Conservation (phyloP, 148 eudicot species). For the Arctostaphylos glauca region DNA sequence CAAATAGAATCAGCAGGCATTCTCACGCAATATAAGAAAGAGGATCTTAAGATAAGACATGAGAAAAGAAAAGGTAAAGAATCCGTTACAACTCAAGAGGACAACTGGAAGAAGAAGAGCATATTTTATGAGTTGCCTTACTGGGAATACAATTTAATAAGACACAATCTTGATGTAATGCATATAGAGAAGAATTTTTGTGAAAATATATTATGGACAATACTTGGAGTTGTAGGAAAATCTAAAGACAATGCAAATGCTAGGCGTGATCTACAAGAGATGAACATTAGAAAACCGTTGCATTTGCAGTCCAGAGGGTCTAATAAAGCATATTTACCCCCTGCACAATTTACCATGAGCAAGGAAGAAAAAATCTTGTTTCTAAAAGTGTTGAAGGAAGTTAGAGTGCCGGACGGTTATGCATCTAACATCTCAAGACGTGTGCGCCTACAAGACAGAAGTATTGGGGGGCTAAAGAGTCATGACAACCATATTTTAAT, state of each 20-base stretch:
- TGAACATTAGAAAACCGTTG: no score
- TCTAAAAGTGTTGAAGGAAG: background rate
- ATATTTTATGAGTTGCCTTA: slow-evolving; percentile 19
- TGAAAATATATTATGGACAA: slow-evolving; percentile 14
- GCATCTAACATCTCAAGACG: no score
- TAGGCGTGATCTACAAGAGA: background rate
- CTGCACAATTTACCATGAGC: background rate
- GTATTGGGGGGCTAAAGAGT: no score
- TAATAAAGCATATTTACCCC: background rate
- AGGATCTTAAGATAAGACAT: background rate
- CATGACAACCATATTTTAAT: no score
- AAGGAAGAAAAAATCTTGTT: background rate
- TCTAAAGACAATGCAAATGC: slow-evolving; percentile 19
- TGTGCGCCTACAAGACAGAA: no score
- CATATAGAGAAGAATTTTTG: slow-evolving; percentile 28
- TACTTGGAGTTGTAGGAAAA: slow-evolving; percentile 7
- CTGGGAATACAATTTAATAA: slow-evolving; percentile 14
- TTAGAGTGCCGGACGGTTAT: background rate
- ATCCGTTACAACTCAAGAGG: background rate
- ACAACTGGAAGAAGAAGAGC: slow-evolving; percentile 14
- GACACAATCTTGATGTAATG: slow-evolving; percentile 29
- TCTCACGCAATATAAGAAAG: background rate
- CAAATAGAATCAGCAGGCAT: background rate
- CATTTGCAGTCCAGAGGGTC: no score
- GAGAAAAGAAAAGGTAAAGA: background rate